phyloP scores from a whole-genome alignment of 371 early-diverging fungal genomes.

The Umbelopsis sp. region DNA sequence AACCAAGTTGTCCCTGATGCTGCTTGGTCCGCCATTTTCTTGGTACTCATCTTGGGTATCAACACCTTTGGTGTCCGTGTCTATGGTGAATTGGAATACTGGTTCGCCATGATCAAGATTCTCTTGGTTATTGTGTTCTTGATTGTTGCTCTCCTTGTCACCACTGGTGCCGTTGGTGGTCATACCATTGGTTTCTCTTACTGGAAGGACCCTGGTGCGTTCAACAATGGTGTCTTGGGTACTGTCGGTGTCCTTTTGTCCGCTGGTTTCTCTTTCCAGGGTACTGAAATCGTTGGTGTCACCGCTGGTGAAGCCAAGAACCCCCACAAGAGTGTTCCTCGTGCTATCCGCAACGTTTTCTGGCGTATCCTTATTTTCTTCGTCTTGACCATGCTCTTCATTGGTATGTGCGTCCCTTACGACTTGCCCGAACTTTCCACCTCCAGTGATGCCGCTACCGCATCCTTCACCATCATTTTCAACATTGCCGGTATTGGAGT shows the following conservation, averaged over 20 bases:
- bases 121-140: conserved; percentile 70
- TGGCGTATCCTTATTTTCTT: conserved; percentile 78
- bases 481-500: conserved; percentile 61
- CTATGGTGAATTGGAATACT: conserved; percentile 77
- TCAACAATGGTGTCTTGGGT: conserved; percentile 72
- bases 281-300: conserved; percentile 74
- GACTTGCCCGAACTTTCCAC: conserved; percentile 52
- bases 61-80: conserved; percentile 54
- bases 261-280: conserved; percentile 87
- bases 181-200: conserved; percentile 65
- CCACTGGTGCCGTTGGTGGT: conserved; percentile 68
- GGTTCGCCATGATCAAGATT: conserved; percentile 74
- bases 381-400: conserved; percentile 66
- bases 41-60: conserved; percentile 52
- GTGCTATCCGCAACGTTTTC: conserved; percentile 68
- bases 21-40: conserved; percentile 59
- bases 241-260: conserved; percentile 70
- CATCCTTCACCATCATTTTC: conserved; percentile 72
- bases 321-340: conserved; percentile 68
- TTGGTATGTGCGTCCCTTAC: conserved; percentile 64
- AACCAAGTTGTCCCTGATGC: conserved; percentile 45
- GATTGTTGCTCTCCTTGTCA: conserved; percentile 65
- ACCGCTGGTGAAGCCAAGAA: conserved; percentile 68
- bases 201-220: conserved; percentile 77
- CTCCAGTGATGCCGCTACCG: conserved; percentile 43